These are phyloP conservation scores for Stentor roeselii DNA, from an alignment of 73 alveolate species.

Conservation along the genomic window DNA sequence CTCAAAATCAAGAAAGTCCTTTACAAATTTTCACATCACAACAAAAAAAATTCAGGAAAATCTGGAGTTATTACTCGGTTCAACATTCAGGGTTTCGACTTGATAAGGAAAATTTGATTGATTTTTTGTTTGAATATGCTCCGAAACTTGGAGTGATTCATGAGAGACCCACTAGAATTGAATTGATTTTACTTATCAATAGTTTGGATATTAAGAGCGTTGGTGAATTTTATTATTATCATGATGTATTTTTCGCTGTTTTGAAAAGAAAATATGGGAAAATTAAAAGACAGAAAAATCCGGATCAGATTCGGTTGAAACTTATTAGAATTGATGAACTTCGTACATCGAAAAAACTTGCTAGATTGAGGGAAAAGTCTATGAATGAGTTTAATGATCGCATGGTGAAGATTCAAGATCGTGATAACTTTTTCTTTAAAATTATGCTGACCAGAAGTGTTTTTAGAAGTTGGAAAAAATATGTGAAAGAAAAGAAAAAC, in stretches of 20 bases:
- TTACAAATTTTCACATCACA: slow-evolving; percentile 48
- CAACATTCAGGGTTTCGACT: slow-evolving; percentile 25
- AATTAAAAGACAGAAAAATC: slow-evolving; percentile 22
- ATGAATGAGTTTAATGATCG: not conserved
- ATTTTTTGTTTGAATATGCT: slow-evolving; percentile 28
- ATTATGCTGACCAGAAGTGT: not conserved
- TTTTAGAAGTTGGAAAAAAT: slow-evolving; percentile 8
- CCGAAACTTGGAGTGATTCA: slow-evolving; percentile 6
- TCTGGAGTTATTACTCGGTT: slow-evolving; percentile 38
- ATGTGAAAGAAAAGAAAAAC: not conserved
- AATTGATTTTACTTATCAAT: not conserved
- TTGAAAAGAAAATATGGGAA: slow-evolving; percentile 29
- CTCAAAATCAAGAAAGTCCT: slow-evolving; percentile 49
- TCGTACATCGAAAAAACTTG: not conserved
- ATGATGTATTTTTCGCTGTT: slow-evolving; percentile 39
- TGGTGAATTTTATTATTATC: slow-evolving; percentile 35
- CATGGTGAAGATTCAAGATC: not conserved
- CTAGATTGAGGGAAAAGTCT: not conserved
- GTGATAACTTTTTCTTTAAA: not conserved
- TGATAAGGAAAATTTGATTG: slow-evolving; percentile 16
- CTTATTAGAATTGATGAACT: not conserved
- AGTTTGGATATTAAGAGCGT: slow-evolving; percentile 22
- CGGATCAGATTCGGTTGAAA: not conserved
- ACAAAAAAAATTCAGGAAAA: slow-evolving; percentile 29
- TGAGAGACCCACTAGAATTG: not conserved